These are phyloP conservation scores for Mucor velutinosus DNA, from an alignment of 371 early-diverging fungal genomes.

Conservation along the genomic window DNA sequence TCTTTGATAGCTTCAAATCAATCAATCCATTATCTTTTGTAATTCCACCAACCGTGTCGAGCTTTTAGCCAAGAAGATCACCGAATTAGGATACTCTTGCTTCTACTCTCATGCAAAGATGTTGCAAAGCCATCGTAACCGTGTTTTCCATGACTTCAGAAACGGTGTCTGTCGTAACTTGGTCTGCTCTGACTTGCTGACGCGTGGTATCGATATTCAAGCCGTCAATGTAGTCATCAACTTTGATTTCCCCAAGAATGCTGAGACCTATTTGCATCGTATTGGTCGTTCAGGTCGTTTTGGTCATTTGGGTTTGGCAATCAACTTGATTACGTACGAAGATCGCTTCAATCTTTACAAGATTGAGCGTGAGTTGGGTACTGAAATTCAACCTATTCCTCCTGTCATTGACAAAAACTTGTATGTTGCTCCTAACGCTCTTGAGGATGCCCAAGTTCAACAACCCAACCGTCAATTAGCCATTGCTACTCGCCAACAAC, in stretches of 20 bases:
- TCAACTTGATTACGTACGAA: slow-evolving; percentile 97
- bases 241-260: slow-evolving; percentile 99
- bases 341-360: slow-evolving; percentile 94
- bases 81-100: slow-evolving; percentile 97
- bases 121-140: slow-evolving; percentile 97
- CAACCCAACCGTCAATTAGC: slow-evolving; percentile 51
- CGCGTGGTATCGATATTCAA: slow-evolving; percentile 99
- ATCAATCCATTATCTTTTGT: slow-evolving; percentile 99
- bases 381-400: slow-evolving; percentile 96
- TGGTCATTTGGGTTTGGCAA: slow-evolving; percentile 96
- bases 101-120: slow-evolving; percentile 98
- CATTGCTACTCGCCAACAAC: slow-evolving; percentile 50
- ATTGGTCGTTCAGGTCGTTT: slow-evolving; percentile 98
- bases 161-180: slow-evolving; percentile 95
- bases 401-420: slow-evolving; percentile 91
- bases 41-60: slow-evolving; percentile 98
- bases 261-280: slow-evolving; percentile 99
- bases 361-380: slow-evolving; percentile 97
- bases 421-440: slow-evolving; percentile 77
- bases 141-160: slow-evolving; percentile 98
- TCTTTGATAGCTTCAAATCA: slow-evolving; percentile 85
- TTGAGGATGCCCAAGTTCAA: slow-evolving; percentile 56
- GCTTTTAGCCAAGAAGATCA: slow-evolving; percentile 96
- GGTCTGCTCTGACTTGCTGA: slow-evolving; percentile 95
- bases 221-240: slow-evolving; percentile 99